Evolutionary conservation across 495 filamentous ascomycete species (phyloP).

Genomic region (Aspergillus nanangensis): DNA sequence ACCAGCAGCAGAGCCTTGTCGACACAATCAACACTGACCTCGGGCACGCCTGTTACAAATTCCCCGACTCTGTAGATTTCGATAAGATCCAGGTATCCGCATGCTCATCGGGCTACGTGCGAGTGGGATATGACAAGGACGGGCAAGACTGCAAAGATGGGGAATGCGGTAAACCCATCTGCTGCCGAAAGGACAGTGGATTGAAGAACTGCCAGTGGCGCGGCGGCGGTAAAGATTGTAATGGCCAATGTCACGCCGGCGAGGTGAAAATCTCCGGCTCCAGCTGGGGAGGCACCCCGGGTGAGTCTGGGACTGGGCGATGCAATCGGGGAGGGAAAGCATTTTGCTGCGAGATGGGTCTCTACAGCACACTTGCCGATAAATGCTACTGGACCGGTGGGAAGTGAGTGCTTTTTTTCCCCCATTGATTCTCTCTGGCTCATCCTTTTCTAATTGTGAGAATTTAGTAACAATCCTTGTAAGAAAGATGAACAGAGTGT

Average conservation of each 20-base stretch:
- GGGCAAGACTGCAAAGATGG: neutral
- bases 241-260: neutral
- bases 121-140: neutral
- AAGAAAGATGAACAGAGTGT: too few species aligned
- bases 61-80: too few species aligned
- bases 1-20: neutral
- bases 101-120: neutral
- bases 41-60: too few species aligned
- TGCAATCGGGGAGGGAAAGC: neutral
- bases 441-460: too few species aligned
- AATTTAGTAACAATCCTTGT: too few species aligned
- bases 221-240: neutral
- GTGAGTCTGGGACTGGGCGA: neutral
- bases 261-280: neutral
- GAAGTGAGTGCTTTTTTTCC: too few species aligned
- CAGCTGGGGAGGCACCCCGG: too few species aligned
- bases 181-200: neutral
- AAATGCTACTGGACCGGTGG: too few species aligned
- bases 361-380: too few species aligned
- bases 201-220: neutral
- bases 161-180: neutral
- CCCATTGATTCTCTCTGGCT: too few species aligned
- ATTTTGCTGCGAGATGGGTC: neutral
- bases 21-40: too few species aligned
- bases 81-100: too few species aligned